Percentiles rank a stretch among this genome's conserved stretches.
These are phyloP conservation scores for Bruguiera gymnorhiza DNA, from an alignment of 345 rosid genomes.

Conservation along the genomic window DNA sequence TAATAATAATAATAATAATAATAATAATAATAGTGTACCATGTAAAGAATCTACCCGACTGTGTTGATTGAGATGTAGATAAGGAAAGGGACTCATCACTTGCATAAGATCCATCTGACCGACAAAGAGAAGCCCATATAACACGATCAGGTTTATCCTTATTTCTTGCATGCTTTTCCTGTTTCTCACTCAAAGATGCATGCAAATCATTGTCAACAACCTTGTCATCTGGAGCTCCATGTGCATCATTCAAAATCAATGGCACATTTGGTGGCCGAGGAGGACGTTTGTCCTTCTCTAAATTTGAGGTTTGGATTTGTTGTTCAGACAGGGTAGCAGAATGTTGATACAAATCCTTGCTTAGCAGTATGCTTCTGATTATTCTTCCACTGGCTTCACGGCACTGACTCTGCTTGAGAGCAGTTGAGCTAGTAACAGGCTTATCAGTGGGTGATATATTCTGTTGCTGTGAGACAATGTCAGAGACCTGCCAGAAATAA, in stretches of 20 bases:
- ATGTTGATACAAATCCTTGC: slow-evolving; percentile 44
- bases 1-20: too few species aligned
- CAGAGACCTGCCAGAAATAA: slow-evolving; percentile 29
- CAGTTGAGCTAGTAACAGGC: slow-evolving; percentile 26
- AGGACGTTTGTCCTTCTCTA: slow-evolving; percentile 48
- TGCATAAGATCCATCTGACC: slow-evolving; percentile 50
- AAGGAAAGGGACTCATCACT: slow-evolving; percentile 45
- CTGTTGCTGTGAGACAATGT: slow-evolving; percentile 27
- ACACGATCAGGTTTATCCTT: too few species aligned
- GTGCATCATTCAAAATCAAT: slow-evolving; percentile 40
- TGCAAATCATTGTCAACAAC: slow-evolving; percentile 40
- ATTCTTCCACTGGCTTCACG: slow-evolving; percentile 43
- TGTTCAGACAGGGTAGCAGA: slow-evolving; percentile 42
- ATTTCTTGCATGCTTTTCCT: slow-evolving; percentile 44
- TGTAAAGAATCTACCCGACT: slow-evolving; percentile 25
- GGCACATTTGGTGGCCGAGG: slow-evolving; percentile 35
- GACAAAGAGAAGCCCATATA: slow-evolving; percentile 58
- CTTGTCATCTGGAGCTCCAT: slow-evolving; percentile 43
- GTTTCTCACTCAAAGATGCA: slow-evolving; percentile 38
- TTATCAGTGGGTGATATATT: slow-evolving; percentile 26
- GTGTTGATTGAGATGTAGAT: slow-evolving; percentile 26
- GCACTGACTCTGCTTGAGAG: slow-evolving; percentile 41
- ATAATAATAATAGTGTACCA: slow-evolving; percentile 19
- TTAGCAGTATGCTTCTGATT: slow-evolving; percentile 44
- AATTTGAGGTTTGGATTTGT: slow-evolving; percentile 30